Conservation (phyloP, 2,329 filamentous ascomycete genomes). For the Bertia moriformis region DNA sequence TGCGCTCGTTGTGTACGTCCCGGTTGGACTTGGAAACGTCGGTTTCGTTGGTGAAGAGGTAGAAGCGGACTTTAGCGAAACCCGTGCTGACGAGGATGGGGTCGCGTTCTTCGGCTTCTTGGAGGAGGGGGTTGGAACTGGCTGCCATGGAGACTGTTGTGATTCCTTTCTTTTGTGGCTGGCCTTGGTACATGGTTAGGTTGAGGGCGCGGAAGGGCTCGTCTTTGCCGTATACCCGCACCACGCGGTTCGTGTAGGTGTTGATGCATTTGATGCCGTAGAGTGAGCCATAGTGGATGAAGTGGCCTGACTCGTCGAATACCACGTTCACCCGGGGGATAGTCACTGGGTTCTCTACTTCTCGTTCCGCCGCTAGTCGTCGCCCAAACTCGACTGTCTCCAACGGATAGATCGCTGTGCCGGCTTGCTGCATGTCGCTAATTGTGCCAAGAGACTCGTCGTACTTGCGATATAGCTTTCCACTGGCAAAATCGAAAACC, state of each 20-base stretch:
- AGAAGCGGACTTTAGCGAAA: slow-evolving; percentile 80
- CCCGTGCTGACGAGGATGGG: slow-evolving; percentile 78
- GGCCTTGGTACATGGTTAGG: slow-evolving; percentile 80
- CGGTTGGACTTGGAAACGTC: slow-evolving; percentile 70
- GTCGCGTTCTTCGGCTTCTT: slow-evolving; percentile 80
- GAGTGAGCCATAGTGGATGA: slow-evolving; percentile 86
- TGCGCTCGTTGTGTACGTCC: slow-evolving; percentile 89
- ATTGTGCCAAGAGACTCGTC: slow-evolving; percentile 84
- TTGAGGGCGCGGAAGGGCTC: slow-evolving; percentile 76
- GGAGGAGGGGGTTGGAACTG: slow-evolving; percentile 78
- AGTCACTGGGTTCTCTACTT: slow-evolving; percentile 59
- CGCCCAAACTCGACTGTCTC: slow-evolving; percentile 88
- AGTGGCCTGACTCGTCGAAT: slow-evolving; percentile 92
- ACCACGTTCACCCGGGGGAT: slow-evolving; percentile 68
- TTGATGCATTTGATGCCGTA: slow-evolving; percentile 90
- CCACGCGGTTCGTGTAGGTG: slow-evolving; percentile 81
- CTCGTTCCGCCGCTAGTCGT: slow-evolving; percentile 70
- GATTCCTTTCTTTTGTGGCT: slow-evolving; percentile 83
- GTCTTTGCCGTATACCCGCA: slow-evolving; percentile 80
- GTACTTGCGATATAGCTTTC: slow-evolving; percentile 79
- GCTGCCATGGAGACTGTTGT: slow-evolving; percentile 96
- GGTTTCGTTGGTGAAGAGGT: slow-evolving; percentile 90
- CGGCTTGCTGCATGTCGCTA: slow-evolving; percentile 92
- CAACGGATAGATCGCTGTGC: slow-evolving; percentile 64
- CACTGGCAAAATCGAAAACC: slow-evolving; percentile 81